phyloP scores from a whole-genome alignment of 2,329 filamentous ascomycete species.

The Aspergillus fructus region DNA sequence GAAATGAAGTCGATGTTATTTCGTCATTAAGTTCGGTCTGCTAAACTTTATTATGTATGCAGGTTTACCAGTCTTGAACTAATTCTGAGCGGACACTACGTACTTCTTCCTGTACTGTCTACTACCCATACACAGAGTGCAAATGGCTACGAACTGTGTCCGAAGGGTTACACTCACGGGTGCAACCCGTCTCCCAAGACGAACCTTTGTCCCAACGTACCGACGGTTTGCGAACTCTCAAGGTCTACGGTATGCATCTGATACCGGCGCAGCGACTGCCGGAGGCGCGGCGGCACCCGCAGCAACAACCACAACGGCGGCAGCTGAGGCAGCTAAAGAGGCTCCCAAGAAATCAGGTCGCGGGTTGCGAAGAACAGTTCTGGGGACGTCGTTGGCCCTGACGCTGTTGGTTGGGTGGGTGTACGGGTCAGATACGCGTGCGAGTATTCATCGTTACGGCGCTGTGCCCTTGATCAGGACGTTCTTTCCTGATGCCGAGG shows the following conservation, averaged over 20 bases:
- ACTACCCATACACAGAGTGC: neutral
- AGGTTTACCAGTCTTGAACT: neutral
- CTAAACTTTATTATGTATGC: neutral
- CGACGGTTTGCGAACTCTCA: conserved; percentile 3
- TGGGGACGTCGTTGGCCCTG: conserved; percentile 55
- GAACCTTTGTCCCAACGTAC: conserved; percentile 10
- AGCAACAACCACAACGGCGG: conserved; percentile 10
- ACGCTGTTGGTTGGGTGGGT: conserved; percentile 55
- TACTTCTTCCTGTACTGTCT: neutral
- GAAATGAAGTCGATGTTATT: neutral
- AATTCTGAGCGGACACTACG: neutral
- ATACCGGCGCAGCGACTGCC: conserved; percentile 1
- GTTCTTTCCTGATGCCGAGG: conserved; percentile 60
- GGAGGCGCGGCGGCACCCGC: neutral
- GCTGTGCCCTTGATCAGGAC: conserved; percentile 50
- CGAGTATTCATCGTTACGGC: conserved; percentile 67
- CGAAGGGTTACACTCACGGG: neutral
- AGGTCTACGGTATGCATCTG: conserved; percentile 17
- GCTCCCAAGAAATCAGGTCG: conserved; percentile 31
- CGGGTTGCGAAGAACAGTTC: conserved; percentile 28
- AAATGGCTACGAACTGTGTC: neutral
- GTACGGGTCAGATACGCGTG: conserved; percentile 73
- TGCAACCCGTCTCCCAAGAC: conserved; percentile 10
- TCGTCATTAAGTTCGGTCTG: too few relatives aligned
- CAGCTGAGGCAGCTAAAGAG: conserved; percentile 23